Evolutionary conservation across 2,329 filamentous ascomycete genomes (phyloP), one percentile per base, ranked within the genome.

Genomic region (Myrmaecium sp.): DNA sequence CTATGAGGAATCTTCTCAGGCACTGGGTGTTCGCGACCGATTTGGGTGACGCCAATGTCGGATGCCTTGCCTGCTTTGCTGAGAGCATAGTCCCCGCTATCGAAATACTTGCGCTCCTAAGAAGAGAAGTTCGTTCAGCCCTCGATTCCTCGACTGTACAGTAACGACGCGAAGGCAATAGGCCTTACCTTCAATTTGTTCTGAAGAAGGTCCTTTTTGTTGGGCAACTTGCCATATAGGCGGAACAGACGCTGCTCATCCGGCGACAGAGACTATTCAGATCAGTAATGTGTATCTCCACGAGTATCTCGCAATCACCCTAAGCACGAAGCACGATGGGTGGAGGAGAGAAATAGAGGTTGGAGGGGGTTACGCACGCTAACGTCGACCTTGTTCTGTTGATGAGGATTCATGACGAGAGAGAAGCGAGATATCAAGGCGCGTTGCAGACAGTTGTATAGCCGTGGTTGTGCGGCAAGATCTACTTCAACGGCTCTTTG

Each of bases 301-400:
- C 7, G 16, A 18, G n/a, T 21, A 10, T n/a, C n/a, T n/a, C n/a
- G n/a, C n/a, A n/a, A n/a, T n/a, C n/a, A n/a, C n/a, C n/a, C n/a
- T n/a, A n/a, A n/a, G n/a, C n/a, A n/a, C n/a, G n/a, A n/a, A n/a
- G n/a, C n/a, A n/a, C n/a, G n/a, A n/a, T n/a, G n/a, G n/a, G n/a
- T n/a, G n/a, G n/a, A n/a, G n/a, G n/a, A n/a, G n/a, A n/a, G n/a
- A n/a, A n/a, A n/a, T 21, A 37, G 34, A 31, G 39, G 33, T 35
- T 34, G 31, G 21, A 14, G 24, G 16, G 17, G 29, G 38, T 39
- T 36, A 69, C 80, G 62, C 62, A 94, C 89, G 64, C 69, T 84
- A 58, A 94, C 68, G 58, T 98, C 89, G 46, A 95, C 69, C 66
- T 98, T 95, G 68, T 94, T 94, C 69, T 92, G 84, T 66, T 94